Evolutionary conservation across 176 grass and related monocot species (phyloP).

Genomic region (Bolboschoenus planiculmis): DNA sequence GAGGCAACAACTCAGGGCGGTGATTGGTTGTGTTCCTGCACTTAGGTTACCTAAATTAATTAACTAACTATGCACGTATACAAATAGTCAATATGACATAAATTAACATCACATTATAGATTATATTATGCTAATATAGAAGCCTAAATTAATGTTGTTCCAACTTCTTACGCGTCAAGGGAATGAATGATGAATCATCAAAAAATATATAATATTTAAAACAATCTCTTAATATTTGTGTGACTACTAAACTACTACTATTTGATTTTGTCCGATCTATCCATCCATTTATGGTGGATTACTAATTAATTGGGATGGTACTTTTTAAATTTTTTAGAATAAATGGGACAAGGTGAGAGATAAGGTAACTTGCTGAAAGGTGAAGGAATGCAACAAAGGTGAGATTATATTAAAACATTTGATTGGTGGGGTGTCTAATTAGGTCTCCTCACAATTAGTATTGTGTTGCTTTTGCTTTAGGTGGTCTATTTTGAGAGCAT

Average conservation of each 20-base stretch:
- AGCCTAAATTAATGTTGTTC: not conserved
- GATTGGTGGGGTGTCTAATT: slow-evolving; percentile 4
- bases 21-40: not conserved
- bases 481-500: not conserved
- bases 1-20: not conserved
- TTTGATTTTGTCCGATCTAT: not conserved
- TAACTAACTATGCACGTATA: not conserved
- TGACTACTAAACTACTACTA: not conserved
- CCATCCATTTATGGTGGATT: not conserved
- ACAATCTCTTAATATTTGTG: too few relatives aligned
- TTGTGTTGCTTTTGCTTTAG: not conserved
- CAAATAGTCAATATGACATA: not conserved
- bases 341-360: not conserved
- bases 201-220: not conserved
- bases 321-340: not conserved
- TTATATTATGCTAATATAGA: not conserved
- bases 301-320: not conserved
- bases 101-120: not conserved
- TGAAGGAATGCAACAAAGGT: slow-evolving; percentile 5
- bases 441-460: not conserved
- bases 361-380: slow-evolving; percentile 5
- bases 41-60: not conserved
- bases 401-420: not conserved
- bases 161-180: not conserved
- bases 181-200: not conserved